These are phyloP conservation scores for Pestalotiopsis sp. DNA, from an alignment of 2,329 filamentous ascomycete genomes.

Conservation along the genomic window DNA sequence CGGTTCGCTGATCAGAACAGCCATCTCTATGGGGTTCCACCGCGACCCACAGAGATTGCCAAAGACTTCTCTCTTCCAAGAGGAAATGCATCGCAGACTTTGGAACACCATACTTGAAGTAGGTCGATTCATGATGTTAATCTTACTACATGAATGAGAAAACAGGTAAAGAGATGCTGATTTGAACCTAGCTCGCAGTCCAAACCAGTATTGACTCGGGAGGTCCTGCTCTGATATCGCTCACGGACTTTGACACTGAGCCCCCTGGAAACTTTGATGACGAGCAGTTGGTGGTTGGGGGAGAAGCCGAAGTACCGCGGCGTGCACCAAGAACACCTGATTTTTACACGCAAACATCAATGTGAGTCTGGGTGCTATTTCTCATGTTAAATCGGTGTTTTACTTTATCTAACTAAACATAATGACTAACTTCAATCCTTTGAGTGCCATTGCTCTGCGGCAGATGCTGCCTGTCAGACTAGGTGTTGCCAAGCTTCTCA, in stretches of 20 bases:
- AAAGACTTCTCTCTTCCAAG: slow-evolving; percentile 32
- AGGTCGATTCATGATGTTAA: slow-evolving; percentile 2
- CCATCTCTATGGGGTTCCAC: slow-evolving; percentile 54
- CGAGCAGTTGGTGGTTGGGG: slow-evolving; percentile 41
- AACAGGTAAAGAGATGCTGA: background rate
- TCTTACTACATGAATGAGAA: background rate
- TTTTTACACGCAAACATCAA: slow-evolving; percentile 40
- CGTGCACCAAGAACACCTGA: slow-evolving; percentile 33
- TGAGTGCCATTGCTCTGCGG: slow-evolving; percentile 43
- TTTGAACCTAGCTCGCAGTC: slow-evolving; percentile 21
- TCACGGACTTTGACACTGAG: slow-evolving; percentile 50
- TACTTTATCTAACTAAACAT: background rate
- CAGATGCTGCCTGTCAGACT: slow-evolving; percentile 44
- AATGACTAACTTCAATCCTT: background rate
- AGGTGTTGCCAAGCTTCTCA: slow-evolving; percentile 40
- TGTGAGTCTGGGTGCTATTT: background rate
- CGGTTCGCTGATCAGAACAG: slow-evolving; percentile 46
- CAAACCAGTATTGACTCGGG: slow-evolving; percentile 49
- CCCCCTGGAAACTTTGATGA: slow-evolving; percentile 54
- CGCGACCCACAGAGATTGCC: slow-evolving; percentile 46
- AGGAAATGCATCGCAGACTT: slow-evolving; percentile 52
- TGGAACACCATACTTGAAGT: slow-evolving; percentile 58
- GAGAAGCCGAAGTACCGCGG: slow-evolving; percentile 11
- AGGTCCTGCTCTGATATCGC: slow-evolving; percentile 45
- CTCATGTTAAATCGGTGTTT: background rate